These are phyloP conservation scores for Phytopythium boreale DNA, from an alignment of 352 stramenopile genomes.

Conservation along the genomic window DNA sequence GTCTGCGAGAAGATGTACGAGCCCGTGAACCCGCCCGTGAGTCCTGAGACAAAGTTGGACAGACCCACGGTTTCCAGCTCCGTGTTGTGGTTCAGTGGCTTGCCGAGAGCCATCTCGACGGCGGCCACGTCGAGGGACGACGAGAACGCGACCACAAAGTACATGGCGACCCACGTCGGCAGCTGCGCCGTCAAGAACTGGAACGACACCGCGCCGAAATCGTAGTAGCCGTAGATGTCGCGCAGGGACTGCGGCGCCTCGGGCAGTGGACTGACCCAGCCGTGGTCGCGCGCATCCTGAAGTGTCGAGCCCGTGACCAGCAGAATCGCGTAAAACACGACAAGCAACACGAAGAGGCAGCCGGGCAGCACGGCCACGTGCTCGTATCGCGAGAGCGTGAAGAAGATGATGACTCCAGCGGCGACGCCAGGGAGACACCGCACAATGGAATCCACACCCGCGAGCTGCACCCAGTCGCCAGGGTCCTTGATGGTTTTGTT, in stretches of 20 bases:
- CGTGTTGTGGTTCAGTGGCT: slow-evolving; percentile 94
- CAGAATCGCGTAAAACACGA: slow-evolving; percentile 82
- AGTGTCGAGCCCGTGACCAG: slow-evolving; percentile 65
- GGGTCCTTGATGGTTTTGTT: slow-evolving; percentile 88
- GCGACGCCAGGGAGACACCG: slow-evolving; percentile 87
- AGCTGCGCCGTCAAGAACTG: slow-evolving; percentile 66
- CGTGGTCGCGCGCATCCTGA: slow-evolving; percentile 86
- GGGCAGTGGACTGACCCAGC: slow-evolving; percentile 90
- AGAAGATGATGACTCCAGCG: slow-evolving; percentile 81
- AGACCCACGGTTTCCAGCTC: slow-evolving; percentile 95
- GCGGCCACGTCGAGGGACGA: slow-evolving; percentile 97
- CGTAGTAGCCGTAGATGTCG: slow-evolving; percentile 82
- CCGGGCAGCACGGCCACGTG: slow-evolving; percentile 81
- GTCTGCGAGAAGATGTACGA: slow-evolving; percentile 99
- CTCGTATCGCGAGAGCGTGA: slow-evolving; percentile 75
- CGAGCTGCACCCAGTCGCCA: slow-evolving; percentile 80
- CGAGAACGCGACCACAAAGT: slow-evolving; percentile 97
- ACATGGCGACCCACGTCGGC: slow-evolving; percentile 95
- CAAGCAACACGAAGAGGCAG: slow-evolving; percentile 89
- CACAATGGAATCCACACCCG: slow-evolving; percentile 68
- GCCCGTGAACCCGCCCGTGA: slow-evolving; percentile 96
- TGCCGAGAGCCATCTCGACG: slow-evolving; percentile 95
- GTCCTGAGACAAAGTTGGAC: slow-evolving; percentile 94
- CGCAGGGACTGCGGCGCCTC: slow-evolving; percentile 50
- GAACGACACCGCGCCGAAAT: slow-evolving; percentile 61